Conservation (phyloP, 2,329 filamentous ascomycete species). For the Sporothrix euskadiensis region DNA sequence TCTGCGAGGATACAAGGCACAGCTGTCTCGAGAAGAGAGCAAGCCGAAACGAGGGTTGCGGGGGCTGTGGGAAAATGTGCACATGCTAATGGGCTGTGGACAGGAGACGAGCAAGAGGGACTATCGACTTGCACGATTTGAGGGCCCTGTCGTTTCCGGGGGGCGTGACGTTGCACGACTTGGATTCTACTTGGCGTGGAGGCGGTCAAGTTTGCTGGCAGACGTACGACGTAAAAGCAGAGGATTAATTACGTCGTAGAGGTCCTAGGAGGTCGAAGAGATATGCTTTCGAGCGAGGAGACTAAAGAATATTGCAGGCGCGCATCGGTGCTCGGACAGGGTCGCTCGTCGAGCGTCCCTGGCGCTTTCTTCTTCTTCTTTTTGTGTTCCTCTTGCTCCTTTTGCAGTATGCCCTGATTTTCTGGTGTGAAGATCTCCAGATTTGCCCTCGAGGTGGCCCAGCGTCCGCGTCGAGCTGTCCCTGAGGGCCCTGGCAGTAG, state of each 20-base stretch:
- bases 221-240: background rate
- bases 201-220: background rate
- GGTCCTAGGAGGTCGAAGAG: too few relatives aligned
- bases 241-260: too few relatives aligned
- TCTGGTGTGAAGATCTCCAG: conserved; percentile 1
- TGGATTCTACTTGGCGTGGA: background rate
- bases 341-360: background rate
- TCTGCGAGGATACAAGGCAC: conserved; percentile 13
- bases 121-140: background rate
- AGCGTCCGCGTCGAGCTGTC: background rate
- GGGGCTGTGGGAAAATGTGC: background rate
- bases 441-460: background rate
- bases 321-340: background rate
- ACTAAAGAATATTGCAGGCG: background rate
- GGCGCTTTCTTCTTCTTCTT: too few relatives aligned
- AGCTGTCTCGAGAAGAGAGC: conserved; percentile 14
- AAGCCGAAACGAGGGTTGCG: conserved; percentile 18
- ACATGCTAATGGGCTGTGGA: too few relatives aligned
- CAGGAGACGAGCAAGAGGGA: background rate
- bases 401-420: conserved; percentile 11
- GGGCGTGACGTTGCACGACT: conserved; percentile 21
- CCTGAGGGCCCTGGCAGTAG: background rate
- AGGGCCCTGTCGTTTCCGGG: background rate
- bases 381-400: background rate
- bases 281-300: background rate